Evolutionary conservation across 2,329 filamentous ascomycete species (phyloP).

Genomic region (Penicillium sp.): DNA sequence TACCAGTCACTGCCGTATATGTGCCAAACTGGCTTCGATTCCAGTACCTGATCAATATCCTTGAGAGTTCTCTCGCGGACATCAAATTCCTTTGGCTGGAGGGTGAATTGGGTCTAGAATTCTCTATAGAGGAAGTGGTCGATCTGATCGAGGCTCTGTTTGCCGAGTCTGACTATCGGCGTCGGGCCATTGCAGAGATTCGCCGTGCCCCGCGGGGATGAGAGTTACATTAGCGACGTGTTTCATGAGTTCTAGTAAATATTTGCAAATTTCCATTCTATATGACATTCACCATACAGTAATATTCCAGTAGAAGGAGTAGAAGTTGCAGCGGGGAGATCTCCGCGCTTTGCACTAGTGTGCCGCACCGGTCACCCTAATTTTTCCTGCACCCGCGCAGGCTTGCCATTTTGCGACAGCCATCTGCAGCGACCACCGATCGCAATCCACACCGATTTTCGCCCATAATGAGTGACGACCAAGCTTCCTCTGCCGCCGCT

Average conservation of each 20-base stretch:
- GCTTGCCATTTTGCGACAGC: conserved; percentile 34
- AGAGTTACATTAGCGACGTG: not conserved
- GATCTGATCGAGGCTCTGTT: conserved; percentile 68
- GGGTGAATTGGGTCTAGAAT: conserved; percentile 66
- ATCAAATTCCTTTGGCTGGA: conserved; percentile 70
- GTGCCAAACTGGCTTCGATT: conserved; percentile 68
- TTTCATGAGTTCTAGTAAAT: not conserved
- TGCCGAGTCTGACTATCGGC: conserved; percentile 63
- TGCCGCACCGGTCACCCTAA: conserved; percentile 47
- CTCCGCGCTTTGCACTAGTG: conserved; percentile 44
- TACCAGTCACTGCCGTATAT: conserved; percentile 64
- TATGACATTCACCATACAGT: not conserved
- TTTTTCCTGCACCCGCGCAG: conserved; percentile 40
- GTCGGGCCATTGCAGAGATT: conserved; percentile 63
- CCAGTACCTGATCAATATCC: conserved; percentile 66
- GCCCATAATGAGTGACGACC: conserved; percentile 32
- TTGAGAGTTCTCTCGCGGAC: conserved; percentile 66
- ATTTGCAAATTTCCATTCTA: not conserved
- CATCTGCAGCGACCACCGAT: conserved; percentile 22
- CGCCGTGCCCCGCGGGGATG: conserved; percentile 37
- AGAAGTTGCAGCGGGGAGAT: conserved; percentile 20
- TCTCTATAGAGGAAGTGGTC: conserved; percentile 64
- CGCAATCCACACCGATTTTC: conserved; percentile 15
- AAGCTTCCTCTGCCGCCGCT: conserved; percentile 19
- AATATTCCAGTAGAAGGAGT: not conserved